phyloP scores from a whole-genome alignment of 192 early-diverging fungal species.

The Spizellomyces punctatus region DNA sequence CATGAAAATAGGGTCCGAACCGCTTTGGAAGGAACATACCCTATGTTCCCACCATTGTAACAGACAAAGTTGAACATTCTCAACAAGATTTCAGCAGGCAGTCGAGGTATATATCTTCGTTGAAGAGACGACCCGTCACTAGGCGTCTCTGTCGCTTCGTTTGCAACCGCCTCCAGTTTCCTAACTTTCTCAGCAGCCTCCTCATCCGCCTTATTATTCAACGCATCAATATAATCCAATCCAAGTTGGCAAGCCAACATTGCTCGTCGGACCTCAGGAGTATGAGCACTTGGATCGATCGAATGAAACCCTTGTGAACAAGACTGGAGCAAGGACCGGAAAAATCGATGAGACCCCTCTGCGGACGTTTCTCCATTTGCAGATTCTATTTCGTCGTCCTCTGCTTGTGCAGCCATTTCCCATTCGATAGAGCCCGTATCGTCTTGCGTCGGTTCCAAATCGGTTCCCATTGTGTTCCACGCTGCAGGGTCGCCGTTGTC shows the following conservation, averaged over 20 bases:
- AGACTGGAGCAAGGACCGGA: constrained; percentile 19
- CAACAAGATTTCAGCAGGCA: constrained; percentile 31
- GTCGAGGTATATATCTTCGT: constrained; percentile 5
- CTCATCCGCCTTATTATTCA: constrained; percentile 16
- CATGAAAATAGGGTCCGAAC: constrained; percentile 22
- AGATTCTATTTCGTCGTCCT: constrained; percentile 6
- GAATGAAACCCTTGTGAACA: constrained; percentile 26
- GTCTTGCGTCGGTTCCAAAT: too few relatives aligned
- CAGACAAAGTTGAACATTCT: constrained; percentile 29
- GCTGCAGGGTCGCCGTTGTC: too few relatives aligned
- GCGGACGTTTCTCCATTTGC: neutral
- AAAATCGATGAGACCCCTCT: constrained; percentile 16
- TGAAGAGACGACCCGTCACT: constrained; percentile 1
- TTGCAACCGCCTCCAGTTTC: neutral
- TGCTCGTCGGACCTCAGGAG: constrained; percentile 20
- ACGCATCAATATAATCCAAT: constrained; percentile 24
- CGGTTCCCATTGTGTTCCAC: too few relatives aligned
- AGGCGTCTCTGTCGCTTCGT: neutral
- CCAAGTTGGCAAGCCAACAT: constrained; percentile 29
- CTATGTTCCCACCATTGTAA: neutral
- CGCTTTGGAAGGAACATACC: neutral
- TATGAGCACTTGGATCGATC: constrained; percentile 16
- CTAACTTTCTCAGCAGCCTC: constrained; percentile 5
- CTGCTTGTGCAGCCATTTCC: neutral
- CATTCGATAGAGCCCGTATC: too few relatives aligned